A percentile compares a stretch with the other conserved stretches of the same genome.
Evolutionary conservation across 345 rosid genomes (phyloP).

Genomic region (Zanthoxylum bungeanum): DNA sequence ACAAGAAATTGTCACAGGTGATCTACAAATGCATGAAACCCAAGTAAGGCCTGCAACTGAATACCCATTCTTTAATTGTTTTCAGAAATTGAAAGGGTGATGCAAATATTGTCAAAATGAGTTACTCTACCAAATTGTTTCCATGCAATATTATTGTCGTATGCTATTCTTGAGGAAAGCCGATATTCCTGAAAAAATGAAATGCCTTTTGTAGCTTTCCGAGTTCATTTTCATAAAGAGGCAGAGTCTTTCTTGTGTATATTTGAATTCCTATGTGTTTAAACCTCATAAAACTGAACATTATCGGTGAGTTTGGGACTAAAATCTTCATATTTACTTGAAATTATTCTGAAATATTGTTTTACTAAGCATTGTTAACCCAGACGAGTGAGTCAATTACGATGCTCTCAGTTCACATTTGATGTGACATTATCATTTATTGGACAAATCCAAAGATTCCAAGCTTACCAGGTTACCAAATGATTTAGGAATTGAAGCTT

Average conservation of each 20-base stretch:
- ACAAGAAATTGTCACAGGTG: conserved; percentile 68
- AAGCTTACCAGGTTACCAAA: too few relatives aligned
- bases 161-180: neutral
- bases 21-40: conserved; percentile 79
- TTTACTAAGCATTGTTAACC: too few relatives aligned
- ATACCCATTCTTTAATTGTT: conserved; percentile 39
- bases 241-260: neutral
- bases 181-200: neutral
- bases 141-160: neutral
- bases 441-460: too few relatives aligned
- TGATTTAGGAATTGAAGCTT: too few relatives aligned
- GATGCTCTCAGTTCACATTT: too few relatives aligned
- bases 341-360: too few relatives aligned
- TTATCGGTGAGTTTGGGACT: too few relatives aligned
- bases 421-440: too few relatives aligned
- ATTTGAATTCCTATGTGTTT: neutral
- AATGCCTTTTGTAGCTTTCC: neutral
- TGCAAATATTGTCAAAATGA: neutral
- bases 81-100: conserved; percentile 17
- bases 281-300: too few relatives aligned
- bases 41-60: conserved; percentile 25
- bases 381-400: too few relatives aligned
- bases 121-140: neutral
- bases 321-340: too few relatives aligned
- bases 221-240: neutral